phyloP scores from a whole-genome alignment of 202 grass and related monocot species.

The Cymbopogon flexuosus region DNA sequence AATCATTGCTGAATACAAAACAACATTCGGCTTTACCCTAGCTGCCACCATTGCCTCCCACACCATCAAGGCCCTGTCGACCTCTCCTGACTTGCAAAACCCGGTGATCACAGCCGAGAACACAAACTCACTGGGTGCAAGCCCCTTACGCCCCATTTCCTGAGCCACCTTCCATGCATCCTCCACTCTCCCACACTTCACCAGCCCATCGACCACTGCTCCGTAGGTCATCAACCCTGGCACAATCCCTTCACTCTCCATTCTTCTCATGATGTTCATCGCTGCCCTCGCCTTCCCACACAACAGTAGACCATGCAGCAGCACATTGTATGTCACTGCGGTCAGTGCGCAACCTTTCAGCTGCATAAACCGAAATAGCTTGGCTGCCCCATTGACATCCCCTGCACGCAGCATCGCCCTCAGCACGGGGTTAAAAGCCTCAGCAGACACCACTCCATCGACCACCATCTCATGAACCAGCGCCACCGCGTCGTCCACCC shows the following conservation, averaged over 20 bases:
- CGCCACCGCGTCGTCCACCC: slow-evolving; percentile 50
- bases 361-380: slow-evolving; percentile 75
- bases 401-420: slow-evolving; percentile 52
- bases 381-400: slow-evolving; percentile 51
- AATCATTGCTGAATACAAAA: slow-evolving; percentile 72
- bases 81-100: slow-evolving; percentile 57
- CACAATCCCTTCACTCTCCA: slow-evolving; percentile 46
- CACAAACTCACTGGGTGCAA: slow-evolving; percentile 63
- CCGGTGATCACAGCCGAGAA: slow-evolving; percentile 69
- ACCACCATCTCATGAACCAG: slow-evolving; percentile 88
- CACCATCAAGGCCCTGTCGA: slow-evolving; percentile 45
- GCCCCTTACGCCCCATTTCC: slow-evolving; percentile 35
- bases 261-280: slow-evolving; percentile 47
- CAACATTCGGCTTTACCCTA: slow-evolving; percentile 50
- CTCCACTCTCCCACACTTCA: slow-evolving; percentile 51
- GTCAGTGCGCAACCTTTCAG: slow-evolving; percentile 63
- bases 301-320: slow-evolving; percentile 69
- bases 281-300: slow-evolving; percentile 43
- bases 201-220: slow-evolving; percentile 68
- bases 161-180: slow-evolving; percentile 45
- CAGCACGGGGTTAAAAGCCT: slow-evolving; percentile 75
- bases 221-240: slow-evolving; percentile 67
- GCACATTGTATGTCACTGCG: slow-evolving; percentile 62
- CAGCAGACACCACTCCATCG: slow-evolving; percentile 48
- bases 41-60: slow-evolving; percentile 55